Evolutionary conservation across 2,329 filamentous ascomycete genomes (phyloP).

Genomic region (Trichoderma sp.): DNA sequence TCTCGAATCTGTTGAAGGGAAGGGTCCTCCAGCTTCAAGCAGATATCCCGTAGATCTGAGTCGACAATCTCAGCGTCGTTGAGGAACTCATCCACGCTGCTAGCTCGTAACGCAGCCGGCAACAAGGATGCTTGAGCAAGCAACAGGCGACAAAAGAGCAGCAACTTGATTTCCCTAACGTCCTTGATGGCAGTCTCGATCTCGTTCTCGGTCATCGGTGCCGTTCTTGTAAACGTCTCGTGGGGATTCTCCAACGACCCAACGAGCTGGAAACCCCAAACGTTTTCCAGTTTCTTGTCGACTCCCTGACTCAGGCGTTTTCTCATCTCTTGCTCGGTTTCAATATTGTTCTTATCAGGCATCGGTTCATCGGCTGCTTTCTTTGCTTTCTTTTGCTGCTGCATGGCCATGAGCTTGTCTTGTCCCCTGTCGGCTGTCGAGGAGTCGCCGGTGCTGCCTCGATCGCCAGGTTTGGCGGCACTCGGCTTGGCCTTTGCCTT

Average conservation of each 20-base stretch:
- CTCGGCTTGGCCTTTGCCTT: neutral
- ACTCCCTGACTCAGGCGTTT: slow-evolving; percentile 29
- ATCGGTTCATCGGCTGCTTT: slow-evolving; percentile 18
- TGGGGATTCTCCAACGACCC: slow-evolving; percentile 29
- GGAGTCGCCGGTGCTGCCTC: neutral
- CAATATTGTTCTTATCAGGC: slow-evolving; percentile 31
- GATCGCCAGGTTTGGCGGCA: neutral
- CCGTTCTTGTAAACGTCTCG: slow-evolving; percentile 28
- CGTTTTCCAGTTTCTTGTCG: slow-evolving; percentile 27
- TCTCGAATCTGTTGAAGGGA: slow-evolving; percentile 31
- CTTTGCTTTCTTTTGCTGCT: neutral
- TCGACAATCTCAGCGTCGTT: slow-evolving; percentile 28
- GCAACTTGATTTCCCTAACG: slow-evolving; percentile 30
- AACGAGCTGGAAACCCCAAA: slow-evolving; percentile 26
- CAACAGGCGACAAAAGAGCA: slow-evolving; percentile 31
- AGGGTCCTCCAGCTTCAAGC: slow-evolving; percentile 29
- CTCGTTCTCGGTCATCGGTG: slow-evolving; percentile 29
- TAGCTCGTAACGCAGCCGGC: slow-evolving; percentile 28
- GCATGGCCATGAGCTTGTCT: slow-evolving; percentile 7
- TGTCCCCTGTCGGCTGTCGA: neutral
- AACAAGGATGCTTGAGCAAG: slow-evolving; percentile 29
- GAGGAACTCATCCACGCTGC: slow-evolving; percentile 29
- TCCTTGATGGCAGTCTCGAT: slow-evolving; percentile 27
- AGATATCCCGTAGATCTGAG: slow-evolving; percentile 30
- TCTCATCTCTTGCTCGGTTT: slow-evolving; percentile 32